Base-by-base conservation (phyloP, 148 eudicot species). In the Vaccinium myrtillus region DNA sequence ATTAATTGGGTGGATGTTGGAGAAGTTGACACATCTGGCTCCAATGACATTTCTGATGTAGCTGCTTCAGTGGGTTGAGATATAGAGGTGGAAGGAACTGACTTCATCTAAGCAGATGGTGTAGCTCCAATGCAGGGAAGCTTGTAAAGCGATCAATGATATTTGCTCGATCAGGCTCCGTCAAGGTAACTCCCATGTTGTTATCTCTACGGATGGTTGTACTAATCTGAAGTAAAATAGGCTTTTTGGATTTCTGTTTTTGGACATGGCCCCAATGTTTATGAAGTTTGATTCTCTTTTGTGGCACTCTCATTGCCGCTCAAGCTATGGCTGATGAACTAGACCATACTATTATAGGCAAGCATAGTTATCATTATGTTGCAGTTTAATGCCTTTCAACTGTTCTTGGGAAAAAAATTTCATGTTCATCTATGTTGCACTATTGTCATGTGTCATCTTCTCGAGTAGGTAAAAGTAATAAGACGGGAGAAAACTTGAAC, bases 51-150 rank as follows among this genome's bases (percentile, higher is more conserved):
- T 14, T 77, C 71, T 55, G 89, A 86, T 80, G 51, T 85, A 51
- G 90, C 87, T 79, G 90, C 88, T 84, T 80, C 86, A 61, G 84
- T 80, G 81, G 80, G 87, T 75, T 85, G 83, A 83, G 49, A 21
- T 36, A 12, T 54, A 21, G 50, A 19, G 79, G 77, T 82, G n/a
- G 50, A 69, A 16, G 11, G 48, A 49, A 19, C 69, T 70, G 59
- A 67, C n/a, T 16, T 12, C 50, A 23, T 65, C 83, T 65, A 16
- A 14, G 39, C 43, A 67, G 75, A 49, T 16, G 7, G 14, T 46
- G 71, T n/a, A 23, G 51, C 54, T 69, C 14, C 59, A 27, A 23
- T 25, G 50, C 59, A 49, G 54, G 18, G 39, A 63, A 65, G 75
- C 39, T 81, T 5, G 18, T 79, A 23, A 16, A 16, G 49, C 49